Conservation (phyloP, 805 yeast genomes). For the Yarrowia bubula region DNA sequence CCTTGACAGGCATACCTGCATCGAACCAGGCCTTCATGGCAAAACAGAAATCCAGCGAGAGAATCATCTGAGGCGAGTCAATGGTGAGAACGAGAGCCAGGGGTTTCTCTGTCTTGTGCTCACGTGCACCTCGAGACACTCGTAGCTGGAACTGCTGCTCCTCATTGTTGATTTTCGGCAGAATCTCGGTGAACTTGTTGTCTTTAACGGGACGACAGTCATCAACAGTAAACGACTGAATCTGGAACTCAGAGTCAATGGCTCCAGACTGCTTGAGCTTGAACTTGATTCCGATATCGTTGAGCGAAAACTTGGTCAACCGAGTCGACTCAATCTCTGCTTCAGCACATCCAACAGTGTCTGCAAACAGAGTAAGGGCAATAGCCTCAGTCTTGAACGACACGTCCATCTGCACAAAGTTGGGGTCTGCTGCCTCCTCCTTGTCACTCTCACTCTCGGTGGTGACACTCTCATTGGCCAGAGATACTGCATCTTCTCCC, state of each 20-base stretch:
- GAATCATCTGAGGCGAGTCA: conserved; percentile 74
- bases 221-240: conserved; percentile 71
- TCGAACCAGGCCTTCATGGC: conserved; percentile 67
- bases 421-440: conserved; percentile 11
- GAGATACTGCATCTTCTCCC: conserved; percentile 29
- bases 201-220: conserved; percentile 64
- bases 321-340: conserved; percentile 37
- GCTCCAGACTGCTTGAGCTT: conserved; percentile 54
- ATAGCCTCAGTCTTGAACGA: conserved; percentile 59
- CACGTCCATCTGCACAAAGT: conserved; percentile 22
- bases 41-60: conserved; percentile 83
- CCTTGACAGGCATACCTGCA: conserved; percentile 43
- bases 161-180: conserved; percentile 64
- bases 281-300: conserved; percentile 54
- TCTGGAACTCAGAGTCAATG: conserved; percentile 57
- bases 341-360: conserved; percentile 33
- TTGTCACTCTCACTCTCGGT: not conserved
- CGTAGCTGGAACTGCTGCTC: conserved; percentile 70
- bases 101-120: conserved; percentile 39
- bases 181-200: conserved; percentile 74
- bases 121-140: conserved; percentile 35
- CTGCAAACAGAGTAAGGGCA: conserved; percentile 48
- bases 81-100: conserved; percentile 59
- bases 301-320: conserved; percentile 59
- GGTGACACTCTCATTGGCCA: conserved; percentile 15